Conservation (phyloP, 2,329 filamentous ascomycete genomes). For the Hypoxylon sp. region DNA sequence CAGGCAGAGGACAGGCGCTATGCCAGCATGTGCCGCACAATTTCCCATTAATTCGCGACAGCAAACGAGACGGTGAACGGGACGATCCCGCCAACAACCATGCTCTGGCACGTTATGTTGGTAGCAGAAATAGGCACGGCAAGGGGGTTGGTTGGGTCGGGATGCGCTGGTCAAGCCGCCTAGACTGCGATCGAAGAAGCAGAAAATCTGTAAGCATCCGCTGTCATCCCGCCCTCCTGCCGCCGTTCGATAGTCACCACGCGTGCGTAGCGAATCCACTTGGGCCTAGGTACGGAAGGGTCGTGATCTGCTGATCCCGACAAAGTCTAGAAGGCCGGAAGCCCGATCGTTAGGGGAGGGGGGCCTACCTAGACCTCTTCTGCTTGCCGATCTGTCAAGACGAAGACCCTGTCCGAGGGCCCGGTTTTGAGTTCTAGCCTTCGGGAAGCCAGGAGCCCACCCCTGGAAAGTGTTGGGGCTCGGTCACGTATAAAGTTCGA, state of each 20-base stretch:
- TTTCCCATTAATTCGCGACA: conserved; percentile 21
- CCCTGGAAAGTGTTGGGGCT: conserved; percentile 18
- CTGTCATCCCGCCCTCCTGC: too few relatives aligned
- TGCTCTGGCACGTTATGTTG: too few relatives aligned
- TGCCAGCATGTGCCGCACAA: conserved; percentile 7
- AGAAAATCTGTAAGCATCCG: conserved; percentile 6
- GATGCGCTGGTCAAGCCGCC: conserved; percentile 18
- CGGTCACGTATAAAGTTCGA: conserved; percentile 14
- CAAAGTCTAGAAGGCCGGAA: conserved; percentile 23
- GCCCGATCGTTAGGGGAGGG: conserved; percentile 21
- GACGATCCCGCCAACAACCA: conserved; percentile 19
- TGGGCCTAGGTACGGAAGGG: conserved; percentile 10
- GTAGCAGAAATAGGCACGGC: background rate
- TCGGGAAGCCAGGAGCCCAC: conserved; percentile 18
- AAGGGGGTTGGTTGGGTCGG: background rate
- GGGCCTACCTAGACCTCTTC: too few relatives aligned
- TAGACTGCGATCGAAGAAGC: conserved; percentile 33
- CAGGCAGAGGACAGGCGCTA: too few relatives aligned
- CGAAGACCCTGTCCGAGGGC: conserved; percentile 13
- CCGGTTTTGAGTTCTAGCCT: conserved; percentile 23
- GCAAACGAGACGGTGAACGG: conserved; percentile 7
- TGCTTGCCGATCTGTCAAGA: conserved; percentile 19
- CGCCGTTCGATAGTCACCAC: too few relatives aligned
- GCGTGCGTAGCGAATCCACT: conserved; percentile 17
- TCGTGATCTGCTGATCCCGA: conserved; percentile 28